Percentiles rank a stretch among this genome's conserved stretches.
phyloP scores from a whole-genome alignment of 2,329 filamentous ascomycete genomes.

The Penicillium sp. region DNA sequence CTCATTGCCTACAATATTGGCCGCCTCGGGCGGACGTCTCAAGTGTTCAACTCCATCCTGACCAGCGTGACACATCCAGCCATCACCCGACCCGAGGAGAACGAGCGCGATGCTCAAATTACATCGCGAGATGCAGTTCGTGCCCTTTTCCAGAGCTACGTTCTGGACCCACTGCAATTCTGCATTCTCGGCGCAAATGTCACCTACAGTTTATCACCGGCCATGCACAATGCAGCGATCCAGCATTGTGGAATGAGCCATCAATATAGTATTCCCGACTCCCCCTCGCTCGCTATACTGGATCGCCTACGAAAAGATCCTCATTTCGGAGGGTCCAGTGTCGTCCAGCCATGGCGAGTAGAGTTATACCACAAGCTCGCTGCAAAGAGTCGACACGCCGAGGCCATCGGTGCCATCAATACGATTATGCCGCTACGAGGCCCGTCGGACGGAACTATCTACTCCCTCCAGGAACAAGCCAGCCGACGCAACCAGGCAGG shows the following conservation, averaged over 20 bases:
- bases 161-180: constrained; percentile 48
- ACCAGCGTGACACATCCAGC: constrained; percentile 48
- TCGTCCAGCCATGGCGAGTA: constrained; percentile 51
- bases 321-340: constrained; percentile 47
- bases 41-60: constrained; percentile 47
- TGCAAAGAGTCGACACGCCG: constrained; percentile 47
- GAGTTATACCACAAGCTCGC: constrained; percentile 42
- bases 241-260: constrained; percentile 45
- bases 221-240: constrained; percentile 50
- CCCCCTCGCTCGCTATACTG: constrained; percentile 41
- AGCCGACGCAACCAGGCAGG: constrained; percentile 48
- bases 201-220: constrained; percentile 47
- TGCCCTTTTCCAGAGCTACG: constrained; percentile 46
- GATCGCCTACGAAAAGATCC: constrained; percentile 43
- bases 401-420: constrained; percentile 51
- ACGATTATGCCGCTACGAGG: constrained; percentile 50
- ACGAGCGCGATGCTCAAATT: constrained; percentile 38
- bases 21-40: constrained; percentile 47
- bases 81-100: constrained; percentile 29
- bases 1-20: constrained; percentile 48
- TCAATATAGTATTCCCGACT: constrained; percentile 43
- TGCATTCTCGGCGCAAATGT: constrained; percentile 48
- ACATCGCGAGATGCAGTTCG: constrained; percentile 43
- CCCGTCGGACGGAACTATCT: constrained; percentile 40
- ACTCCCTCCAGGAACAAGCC: constrained; percentile 44